Evolutionary conservation across 2,329 filamentous ascomycete species (phyloP).

Genomic region (Teratosphaeria epicoccoides): DNA sequence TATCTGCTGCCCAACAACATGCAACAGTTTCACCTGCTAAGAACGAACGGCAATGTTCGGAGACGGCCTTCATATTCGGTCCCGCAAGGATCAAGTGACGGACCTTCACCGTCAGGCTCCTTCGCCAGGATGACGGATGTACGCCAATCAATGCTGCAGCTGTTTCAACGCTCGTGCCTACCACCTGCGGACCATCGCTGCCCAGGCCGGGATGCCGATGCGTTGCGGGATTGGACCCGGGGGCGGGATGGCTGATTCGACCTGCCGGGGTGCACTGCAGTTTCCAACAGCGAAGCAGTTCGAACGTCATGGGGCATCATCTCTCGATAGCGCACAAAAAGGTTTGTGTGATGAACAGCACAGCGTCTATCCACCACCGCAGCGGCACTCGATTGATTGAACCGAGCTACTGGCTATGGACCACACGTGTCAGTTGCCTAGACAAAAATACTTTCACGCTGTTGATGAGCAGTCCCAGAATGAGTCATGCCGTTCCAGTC

Average conservation of each 20-base stretch:
- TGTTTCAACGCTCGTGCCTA: neutral
- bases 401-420: neutral
- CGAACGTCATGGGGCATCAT: neutral
- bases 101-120: neutral
- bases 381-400: neutral
- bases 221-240: neutral
- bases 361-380: neutral
- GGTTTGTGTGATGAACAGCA: neutral
- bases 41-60: neutral
- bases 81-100: too few relatives aligned
- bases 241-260: neutral
- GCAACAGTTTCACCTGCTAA: neutral
- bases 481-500: neutral
- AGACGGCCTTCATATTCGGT: neutral
- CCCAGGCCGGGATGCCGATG: neutral
- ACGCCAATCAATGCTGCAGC: neutral
- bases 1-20: neutral
- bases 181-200: neutral
- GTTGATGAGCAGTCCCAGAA: too few relatives aligned
- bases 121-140: neutral
- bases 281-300: neutral
- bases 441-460: too few relatives aligned
- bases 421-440: too few relatives aligned
- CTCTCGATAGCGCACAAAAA: neutral
- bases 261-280: neutral